These are phyloP conservation scores for Talaromyces trachyspermus DNA, from an alignment of 495 filamentous ascomycete species.

Conservation along the genomic window DNA sequence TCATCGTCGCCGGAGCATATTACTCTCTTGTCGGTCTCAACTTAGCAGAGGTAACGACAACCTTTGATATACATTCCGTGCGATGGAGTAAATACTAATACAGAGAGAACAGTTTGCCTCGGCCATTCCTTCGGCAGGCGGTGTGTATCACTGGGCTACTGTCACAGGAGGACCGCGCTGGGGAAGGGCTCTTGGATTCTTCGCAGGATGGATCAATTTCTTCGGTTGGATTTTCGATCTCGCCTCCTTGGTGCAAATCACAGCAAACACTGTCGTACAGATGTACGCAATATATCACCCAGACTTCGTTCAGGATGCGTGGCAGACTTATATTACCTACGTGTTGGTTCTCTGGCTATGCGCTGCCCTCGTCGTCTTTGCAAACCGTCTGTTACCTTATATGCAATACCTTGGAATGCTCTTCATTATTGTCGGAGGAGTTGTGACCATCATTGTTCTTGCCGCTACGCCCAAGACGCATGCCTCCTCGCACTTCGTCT, in stretches of 20 bases:
- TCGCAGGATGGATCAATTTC: constrained; percentile 67
- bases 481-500: constrained; percentile 52
- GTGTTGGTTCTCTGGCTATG: constrained; percentile 57
- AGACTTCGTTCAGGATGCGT: constrained; percentile 47
- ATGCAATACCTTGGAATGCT: constrained; percentile 56
- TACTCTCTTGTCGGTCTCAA: constrained; percentile 35
- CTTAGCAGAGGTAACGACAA: constrained; percentile 28
- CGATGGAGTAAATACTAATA: too few species aligned
- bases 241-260: constrained; percentile 57
- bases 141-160: constrained; percentile 77
- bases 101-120: constrained; percentile 62
- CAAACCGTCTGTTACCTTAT: constrained; percentile 55
- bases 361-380: constrained; percentile 55
- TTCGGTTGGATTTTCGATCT: constrained; percentile 65
- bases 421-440: constrained; percentile 53
- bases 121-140: constrained; percentile 69
- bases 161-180: constrained; percentile 55
- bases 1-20: constrained; percentile 34
- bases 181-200: constrained; percentile 58
- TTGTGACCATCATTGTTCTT: constrained; percentile 62
- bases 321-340: constrained; percentile 71
- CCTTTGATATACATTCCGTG: not conserved
- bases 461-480: constrained; percentile 61
- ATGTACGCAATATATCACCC: constrained; percentile 63
- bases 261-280: constrained; percentile 55